Base-by-base conservation (phyloP, 441 rosid species). In the Adansonia gregorii region DNA sequence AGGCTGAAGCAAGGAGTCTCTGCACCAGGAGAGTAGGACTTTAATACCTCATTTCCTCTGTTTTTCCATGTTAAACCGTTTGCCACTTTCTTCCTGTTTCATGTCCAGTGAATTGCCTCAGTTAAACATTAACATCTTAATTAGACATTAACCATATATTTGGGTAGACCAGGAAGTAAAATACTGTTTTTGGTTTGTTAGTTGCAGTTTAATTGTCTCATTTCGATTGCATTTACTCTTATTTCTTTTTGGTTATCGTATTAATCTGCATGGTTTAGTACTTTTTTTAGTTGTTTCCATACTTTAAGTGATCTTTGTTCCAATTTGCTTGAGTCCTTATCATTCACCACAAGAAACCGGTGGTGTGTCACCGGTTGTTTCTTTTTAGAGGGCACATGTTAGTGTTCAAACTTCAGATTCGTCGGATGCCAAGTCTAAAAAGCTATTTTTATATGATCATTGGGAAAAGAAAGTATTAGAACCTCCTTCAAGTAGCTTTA, bases 1-100 rank as follows among this genome's bases (percentile, higher is more conserved):
- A 89, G 84, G 78, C 82, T 94, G 91, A 97, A 90, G 95, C 97
- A 92, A 83, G 98, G 99, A 17, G 89, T 97, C 72, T 91, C 93
- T 64, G 83, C 83, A 27, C 86, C 82, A n/a, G 83, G 87, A 20
- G 84, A 83, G 76, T 82, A 84, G 71, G 70, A 56, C 39, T 68
- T 68, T 20, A 39, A 3, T 52, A 41, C 7, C 59, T 1, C 15
- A 9, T 72, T 45, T 46, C 75, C 10, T 17, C 31, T 12, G 27
- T 15, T 17, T 58, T 10, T 63, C 27, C 27, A 19, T 24, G 59
- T 9, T 59, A 51, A 73, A 78, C 35, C 15, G 75, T 46, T 74
- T 27, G 17, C 72, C 74, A 73, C 54, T 80, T 80, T 82, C 46
- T 75, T 22, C 22, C 35, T 39, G 74, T 72, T 76, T 69, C 9